Percentiles rank a stretch among this genome's conserved stretches.
Conservation (phyloP, 345 rosid species). For the Carallia pectinifolia region DNA sequence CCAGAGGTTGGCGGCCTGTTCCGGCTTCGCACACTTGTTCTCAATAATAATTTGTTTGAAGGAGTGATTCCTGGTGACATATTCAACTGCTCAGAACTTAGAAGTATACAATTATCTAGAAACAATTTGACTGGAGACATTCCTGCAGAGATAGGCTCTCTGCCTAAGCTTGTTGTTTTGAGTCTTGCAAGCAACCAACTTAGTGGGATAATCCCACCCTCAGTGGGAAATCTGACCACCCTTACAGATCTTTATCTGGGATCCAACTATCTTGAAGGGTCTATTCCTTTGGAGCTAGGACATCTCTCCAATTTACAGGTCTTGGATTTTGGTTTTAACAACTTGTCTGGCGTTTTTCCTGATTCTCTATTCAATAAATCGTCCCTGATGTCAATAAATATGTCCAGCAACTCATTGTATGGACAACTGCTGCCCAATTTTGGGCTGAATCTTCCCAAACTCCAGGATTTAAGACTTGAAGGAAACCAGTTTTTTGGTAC, state of each 20-base stretch:
- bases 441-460: background rate
- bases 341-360: background rate
- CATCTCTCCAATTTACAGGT: background rate
- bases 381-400: background rate
- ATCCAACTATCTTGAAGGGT: background rate
- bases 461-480: background rate
- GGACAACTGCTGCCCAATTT: background rate
- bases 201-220: background rate
- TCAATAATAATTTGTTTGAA: background rate
- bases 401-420: background rate
- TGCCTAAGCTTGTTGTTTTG: background rate
- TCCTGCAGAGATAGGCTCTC: background rate
- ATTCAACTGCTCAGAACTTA: background rate
- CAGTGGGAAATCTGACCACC: constrained; percentile 17
- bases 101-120: background rate
- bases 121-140: background rate
- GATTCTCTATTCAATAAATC: background rate
- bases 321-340: background rate
- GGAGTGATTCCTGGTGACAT: background rate
- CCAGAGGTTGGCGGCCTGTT: background rate
- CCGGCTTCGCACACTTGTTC: background rate
- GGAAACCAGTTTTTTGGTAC: background rate
- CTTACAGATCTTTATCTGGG: background rate
- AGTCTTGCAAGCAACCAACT: background rate
- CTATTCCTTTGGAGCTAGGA: background rate